Percentiles rank a stretch among this genome's conserved stretches.
Evolutionary conservation across 768 basidiomycete genomes (phyloP).

Genomic region (Goffeauzyma gilvescens): DNA sequence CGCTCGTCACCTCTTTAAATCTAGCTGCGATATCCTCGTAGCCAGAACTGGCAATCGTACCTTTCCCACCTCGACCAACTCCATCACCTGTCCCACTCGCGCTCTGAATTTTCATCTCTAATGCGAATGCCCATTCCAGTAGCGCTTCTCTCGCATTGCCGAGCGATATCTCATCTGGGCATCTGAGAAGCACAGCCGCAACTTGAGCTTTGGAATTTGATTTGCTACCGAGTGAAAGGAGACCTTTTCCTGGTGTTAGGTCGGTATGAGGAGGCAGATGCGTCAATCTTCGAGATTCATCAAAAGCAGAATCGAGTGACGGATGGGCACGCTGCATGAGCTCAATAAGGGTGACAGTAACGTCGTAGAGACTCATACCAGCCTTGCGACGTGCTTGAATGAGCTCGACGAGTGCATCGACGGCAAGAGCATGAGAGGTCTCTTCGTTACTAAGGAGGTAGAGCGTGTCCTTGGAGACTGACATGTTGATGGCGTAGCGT

Average conservation of each 20-base stretch:
- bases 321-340: slow-evolving; percentile 19
- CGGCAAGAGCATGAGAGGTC: slow-evolving; percentile 15
- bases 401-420: slow-evolving; percentile 29
- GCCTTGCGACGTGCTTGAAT: slow-evolving; percentile 20
- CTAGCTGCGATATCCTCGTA: slow-evolving; percentile 16
- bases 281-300: slow-evolving; percentile 21
- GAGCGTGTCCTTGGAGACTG: too few species aligned
- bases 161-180: slow-evolving; percentile 16
- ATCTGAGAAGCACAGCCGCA: slow-evolving; percentile 20
- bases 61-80: slow-evolving; percentile 19
- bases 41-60: slow-evolving; percentile 19
- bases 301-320: slow-evolving; percentile 14
- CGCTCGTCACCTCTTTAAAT: slow-evolving; percentile 3
- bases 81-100: slow-evolving; percentile 19
- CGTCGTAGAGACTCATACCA: slow-evolving; percentile 26
- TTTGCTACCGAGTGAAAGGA: slow-evolving; percentile 17
- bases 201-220: slow-evolving; percentile 21
- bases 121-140: slow-evolving; percentile 22
- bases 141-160: slow-evolving; percentile 28
- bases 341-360: slow-evolving; percentile 25
- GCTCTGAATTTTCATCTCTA: slow-evolving; percentile 17
- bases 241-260: slow-evolving; percentile 25
- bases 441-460: too few species aligned
- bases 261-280: slow-evolving; percentile 28
- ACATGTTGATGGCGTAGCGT: too few species aligned